Evolutionary conservation across 2,329 filamentous ascomycete species (phyloP).

Genomic region (Fusarium decemcellulare): DNA sequence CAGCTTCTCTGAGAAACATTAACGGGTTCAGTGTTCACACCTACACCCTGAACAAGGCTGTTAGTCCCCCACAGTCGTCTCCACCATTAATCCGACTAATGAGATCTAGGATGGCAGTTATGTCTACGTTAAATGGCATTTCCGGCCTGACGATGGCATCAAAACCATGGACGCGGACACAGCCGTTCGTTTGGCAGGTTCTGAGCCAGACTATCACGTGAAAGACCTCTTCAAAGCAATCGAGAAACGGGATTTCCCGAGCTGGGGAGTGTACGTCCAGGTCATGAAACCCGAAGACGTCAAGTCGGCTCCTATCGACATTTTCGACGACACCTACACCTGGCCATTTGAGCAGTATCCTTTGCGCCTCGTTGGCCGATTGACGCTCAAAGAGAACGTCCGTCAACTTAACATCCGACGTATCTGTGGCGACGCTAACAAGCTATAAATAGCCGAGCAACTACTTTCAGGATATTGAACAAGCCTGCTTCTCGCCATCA

Average conservation of each 20-base stretch:
- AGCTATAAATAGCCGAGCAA: conserved; percentile 58
- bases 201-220: conserved; percentile 66
- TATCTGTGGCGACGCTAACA: accelerated
- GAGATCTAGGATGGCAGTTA: conserved; percentile 57
- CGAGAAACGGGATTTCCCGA: conserved; percentile 70
- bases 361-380: conserved; percentile 70
- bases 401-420: accelerated
- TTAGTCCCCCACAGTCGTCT: accelerated
- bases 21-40: conserved; percentile 65
- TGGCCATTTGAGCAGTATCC: conserved; percentile 77
- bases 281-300: conserved; percentile 73
- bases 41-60: conserved; percentile 57
- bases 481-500: conserved; percentile 76
- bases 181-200: conserved; percentile 51
- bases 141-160: conserved; percentile 62
- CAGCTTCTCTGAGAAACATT: conserved; percentile 60
- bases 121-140: conserved; percentile 65
- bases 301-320: conserved; percentile 71
- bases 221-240: conserved; percentile 62
- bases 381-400: conserved; percentile 76
- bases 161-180: conserved; percentile 60
- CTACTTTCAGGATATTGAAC: conserved; percentile 80
- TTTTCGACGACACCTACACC: conserved; percentile 79
- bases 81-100: neutral
- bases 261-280: conserved; percentile 76